These are phyloP conservation scores for Tagetes patula DNA, from an alignment of 129 eudicot species.

Conservation along the genomic window DNA sequence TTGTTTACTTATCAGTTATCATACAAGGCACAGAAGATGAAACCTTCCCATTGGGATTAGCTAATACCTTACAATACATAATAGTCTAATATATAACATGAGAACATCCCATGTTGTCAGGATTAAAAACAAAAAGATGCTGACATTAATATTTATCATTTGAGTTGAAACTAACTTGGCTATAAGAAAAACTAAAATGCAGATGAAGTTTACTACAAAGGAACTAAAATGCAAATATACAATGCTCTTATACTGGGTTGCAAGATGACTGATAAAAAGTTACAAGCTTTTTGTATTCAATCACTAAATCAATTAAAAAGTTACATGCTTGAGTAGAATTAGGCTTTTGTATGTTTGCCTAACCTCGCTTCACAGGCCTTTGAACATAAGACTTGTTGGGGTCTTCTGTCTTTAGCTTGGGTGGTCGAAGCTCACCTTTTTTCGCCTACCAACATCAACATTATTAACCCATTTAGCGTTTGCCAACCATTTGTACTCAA, in stretches of 20 bases:
- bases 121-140: background rate
- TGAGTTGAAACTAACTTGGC: background rate
- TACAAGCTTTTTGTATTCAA: slow-evolving; percentile 24
- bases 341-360: background rate
- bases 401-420: slow-evolving; percentile 98
- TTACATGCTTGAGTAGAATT: slow-evolving; percentile 19
- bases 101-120: background rate
- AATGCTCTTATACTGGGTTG: slow-evolving; percentile 27
- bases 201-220: slow-evolving; percentile 12
- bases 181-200: background rate
- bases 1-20: no score
- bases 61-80: no score
- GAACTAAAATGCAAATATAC: slow-evolving; percentile 30
- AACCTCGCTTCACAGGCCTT: slow-evolving; percentile 93
- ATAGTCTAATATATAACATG: background rate
- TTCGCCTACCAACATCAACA: slow-evolving; percentile 51
- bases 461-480: background rate
- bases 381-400: slow-evolving; percentile 97
- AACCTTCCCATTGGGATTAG: no score
- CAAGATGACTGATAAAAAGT: slow-evolving; percentile 18
- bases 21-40: no score
- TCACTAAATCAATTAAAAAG: slow-evolving; percentile 24
- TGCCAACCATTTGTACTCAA: background rate
- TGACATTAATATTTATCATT: background rate
- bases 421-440: slow-evolving; percentile 96